A percentile compares a stretch with the other conserved stretches of the same genome.
phyloP scores from a whole-genome alignment of 805 yeast genomes.

The Saccharomycopsis javanensis region DNA sequence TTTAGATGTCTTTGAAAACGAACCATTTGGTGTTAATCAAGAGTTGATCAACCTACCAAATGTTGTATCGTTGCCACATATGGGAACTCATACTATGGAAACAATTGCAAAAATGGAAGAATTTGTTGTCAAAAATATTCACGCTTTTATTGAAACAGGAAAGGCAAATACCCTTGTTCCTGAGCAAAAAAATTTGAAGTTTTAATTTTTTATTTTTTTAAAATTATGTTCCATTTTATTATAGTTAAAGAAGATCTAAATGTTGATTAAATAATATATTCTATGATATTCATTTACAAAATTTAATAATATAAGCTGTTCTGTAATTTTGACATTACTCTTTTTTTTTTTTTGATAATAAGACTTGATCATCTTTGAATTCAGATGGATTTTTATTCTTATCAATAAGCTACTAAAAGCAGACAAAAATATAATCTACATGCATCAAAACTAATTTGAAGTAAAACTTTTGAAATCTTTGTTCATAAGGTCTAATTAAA shows the following conservation, averaged over 20 bases:
- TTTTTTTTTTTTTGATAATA: neutral
- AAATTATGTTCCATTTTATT: no score
- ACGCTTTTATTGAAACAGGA: slow-evolving; percentile 49
- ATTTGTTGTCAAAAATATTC: slow-evolving; percentile 61
- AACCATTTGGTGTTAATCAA: slow-evolving; percentile 52
- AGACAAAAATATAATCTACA: no score
- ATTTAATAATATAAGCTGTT: no score
- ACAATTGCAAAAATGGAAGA: slow-evolving; percentile 76
- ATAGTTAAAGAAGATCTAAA: no score
- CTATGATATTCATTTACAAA: neutral
- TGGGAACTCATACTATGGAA: slow-evolving; percentile 76
- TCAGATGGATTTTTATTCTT: no score
- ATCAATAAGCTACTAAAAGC: no score
- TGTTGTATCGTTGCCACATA: slow-evolving; percentile 75
- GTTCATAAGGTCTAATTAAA: no score
- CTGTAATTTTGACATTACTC: neutral
- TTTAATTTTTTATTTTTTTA: slow-evolving; percentile 21
- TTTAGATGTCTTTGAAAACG: slow-evolving; percentile 66
- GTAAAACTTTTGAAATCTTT: no score
- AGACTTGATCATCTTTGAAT: no score
- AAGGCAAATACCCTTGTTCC: slow-evolving; percentile 73
- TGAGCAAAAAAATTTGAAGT: slow-evolving; percentile 40
- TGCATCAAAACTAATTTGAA: no score
- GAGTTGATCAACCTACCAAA: slow-evolving; percentile 55
- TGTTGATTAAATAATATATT: neutral